Conservation (phyloP, 768 basidiomycete genomes). For the Podaxis sp. region DNA sequence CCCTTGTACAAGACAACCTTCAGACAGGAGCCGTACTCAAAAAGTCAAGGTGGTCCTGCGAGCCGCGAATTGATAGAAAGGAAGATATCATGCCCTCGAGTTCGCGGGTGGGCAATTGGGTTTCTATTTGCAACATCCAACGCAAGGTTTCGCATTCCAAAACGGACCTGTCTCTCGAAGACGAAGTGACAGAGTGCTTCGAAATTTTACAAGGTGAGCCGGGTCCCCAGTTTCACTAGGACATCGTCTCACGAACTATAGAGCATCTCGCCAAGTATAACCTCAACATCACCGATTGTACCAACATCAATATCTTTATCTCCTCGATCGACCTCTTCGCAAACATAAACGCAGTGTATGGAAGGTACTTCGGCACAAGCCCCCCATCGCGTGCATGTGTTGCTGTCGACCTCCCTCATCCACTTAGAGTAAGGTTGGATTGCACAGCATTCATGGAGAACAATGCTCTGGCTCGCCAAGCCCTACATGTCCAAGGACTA, state of each 20-base stretch:
- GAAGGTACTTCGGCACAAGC: slow-evolving; percentile 81
- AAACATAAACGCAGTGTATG: slow-evolving; percentile 74
- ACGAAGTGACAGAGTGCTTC: slow-evolving; percentile 76
- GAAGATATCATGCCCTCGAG: slow-evolving; percentile 15
- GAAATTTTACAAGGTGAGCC: slow-evolving; percentile 54
- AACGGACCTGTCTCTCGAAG: slow-evolving; percentile 49
- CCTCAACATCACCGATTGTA: slow-evolving; percentile 55
- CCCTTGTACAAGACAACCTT: neutral
- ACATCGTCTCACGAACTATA: slow-evolving; percentile 25
- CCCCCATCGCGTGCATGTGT: slow-evolving; percentile 97
- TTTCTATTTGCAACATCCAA: slow-evolving; percentile 62
- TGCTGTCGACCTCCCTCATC: slow-evolving; percentile 64
- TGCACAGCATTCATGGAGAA: slow-evolving; percentile 68
- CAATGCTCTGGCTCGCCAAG: slow-evolving; percentile 47
- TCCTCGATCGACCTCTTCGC: slow-evolving; percentile 81
- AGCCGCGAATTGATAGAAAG: neutral
- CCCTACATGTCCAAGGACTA: slow-evolving; percentile 90
- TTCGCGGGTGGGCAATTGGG: slow-evolving; percentile 56
- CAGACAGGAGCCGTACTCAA: neutral
- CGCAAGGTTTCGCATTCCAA: slow-evolving; percentile 12
- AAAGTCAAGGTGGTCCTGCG: neutral
- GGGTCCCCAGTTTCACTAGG: neutral
- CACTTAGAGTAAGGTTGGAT: slow-evolving; percentile 65
- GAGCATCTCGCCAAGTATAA: slow-evolving; percentile 49
- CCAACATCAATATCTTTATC: slow-evolving; percentile 81